These are phyloP conservation scores for Plasmodium yoelii DNA, from an alignment of 169 alveolate genomes.

Conservation along the genomic window DNA sequence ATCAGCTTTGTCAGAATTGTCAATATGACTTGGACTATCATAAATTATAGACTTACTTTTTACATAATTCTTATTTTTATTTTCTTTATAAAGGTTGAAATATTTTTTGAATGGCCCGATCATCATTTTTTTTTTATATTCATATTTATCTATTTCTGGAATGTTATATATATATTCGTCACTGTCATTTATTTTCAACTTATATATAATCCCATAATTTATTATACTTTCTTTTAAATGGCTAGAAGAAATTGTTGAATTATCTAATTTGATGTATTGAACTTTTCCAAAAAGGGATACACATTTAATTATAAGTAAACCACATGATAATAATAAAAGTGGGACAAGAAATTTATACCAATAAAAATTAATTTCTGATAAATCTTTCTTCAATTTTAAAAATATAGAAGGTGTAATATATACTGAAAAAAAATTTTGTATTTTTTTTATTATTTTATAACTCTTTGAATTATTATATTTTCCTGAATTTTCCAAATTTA, in stretches of 20 bases:
- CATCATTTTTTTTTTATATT: too few species aligned
- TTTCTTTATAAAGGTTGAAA: too few species aligned
- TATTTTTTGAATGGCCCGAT: too few species aligned
- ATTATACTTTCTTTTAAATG: constrained; percentile 23
- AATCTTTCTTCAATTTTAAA: constrained; percentile 40
- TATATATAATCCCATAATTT: constrained; percentile 49
- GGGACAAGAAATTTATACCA: constrained; percentile 70
- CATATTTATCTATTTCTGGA: too few species aligned
- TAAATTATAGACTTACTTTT: background rate
- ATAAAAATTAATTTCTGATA: constrained; percentile 32
- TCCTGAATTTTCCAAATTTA: background rate
- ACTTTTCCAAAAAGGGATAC: constrained; percentile 50
- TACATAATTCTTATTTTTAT: background rate
- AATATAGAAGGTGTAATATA: constrained; percentile 38
- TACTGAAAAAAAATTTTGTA: constrained; percentile 8
- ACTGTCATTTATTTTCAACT: background rate
- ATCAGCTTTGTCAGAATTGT: too few species aligned
- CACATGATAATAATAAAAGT: constrained; percentile 36
- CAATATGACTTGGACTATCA: background rate
- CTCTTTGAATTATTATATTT: background rate
- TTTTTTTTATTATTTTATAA: background rate
- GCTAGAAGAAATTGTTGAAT: constrained; percentile 29
- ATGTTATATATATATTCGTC: background rate
- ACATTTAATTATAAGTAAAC: constrained; percentile 56
- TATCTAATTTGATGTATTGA: constrained; percentile 25